Evolutionary conservation across 495 filamentous ascomycete species (phyloP), one percentile per base, ranked within the genome.

Genomic region (Penicillium argentinense): DNA sequence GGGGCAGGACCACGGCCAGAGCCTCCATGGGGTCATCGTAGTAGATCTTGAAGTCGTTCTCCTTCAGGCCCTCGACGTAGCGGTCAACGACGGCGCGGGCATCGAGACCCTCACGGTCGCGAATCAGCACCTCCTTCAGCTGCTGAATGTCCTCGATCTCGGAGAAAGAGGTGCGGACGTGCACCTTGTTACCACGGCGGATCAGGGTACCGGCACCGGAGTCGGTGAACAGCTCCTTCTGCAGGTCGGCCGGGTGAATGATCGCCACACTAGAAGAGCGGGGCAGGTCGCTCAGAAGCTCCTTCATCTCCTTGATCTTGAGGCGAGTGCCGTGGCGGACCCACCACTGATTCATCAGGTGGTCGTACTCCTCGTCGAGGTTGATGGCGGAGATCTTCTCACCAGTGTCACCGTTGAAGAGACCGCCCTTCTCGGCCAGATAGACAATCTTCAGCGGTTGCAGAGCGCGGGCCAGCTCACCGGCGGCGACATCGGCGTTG

Each of bases 271-370:
- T 96, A 30, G 93, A 96, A 9, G 90, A 88, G 56, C 89, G 81
- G 28, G 93, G 93, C 9, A 98, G 80, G 21, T 86, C 84, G 43
- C 85, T 85, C 39, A 98, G 75, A 7, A 98, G 80, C 14, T 93
- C 88, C 75, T 97, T 97, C 72, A 96, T 95, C 73, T 98, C 92
- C 71, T 92, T 95, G 71, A 98, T 97, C 86, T 98, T 98, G 45
- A 97, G 73, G 55, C 91, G 84, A 30, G 93, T 98, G 24, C 93
- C 93, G 68, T 95, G 93, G 51, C 87, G 86, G 62, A 96, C 95
- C 93, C 93, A 98, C 64, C 87, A 84, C 71, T 97, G 91, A 37
- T 78, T 83, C 92, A 98, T 96, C 56, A 97, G 77, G 62, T 90
- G 79, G 12, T 96, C 95, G 63, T 87, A 98, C 68, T 98, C 93